Percentiles rank a stretch among this genome's conserved stretches.
phyloP scores from a whole-genome alignment of 768 basidiomycete genomes.

The Cyclocybe aegerita region DNA sequence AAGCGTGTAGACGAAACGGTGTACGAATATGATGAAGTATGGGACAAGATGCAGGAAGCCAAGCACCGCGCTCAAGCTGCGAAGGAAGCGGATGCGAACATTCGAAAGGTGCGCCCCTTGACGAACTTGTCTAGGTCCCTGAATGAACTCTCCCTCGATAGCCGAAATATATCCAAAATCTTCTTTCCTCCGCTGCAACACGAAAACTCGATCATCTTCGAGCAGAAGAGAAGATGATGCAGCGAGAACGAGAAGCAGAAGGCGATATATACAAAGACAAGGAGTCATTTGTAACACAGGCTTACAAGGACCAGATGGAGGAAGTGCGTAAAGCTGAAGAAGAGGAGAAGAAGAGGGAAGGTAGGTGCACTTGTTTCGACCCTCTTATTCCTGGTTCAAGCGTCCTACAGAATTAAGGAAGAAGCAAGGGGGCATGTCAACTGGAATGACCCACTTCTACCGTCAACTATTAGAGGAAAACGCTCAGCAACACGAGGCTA shows the following conservation, averaged over 20 bases:
- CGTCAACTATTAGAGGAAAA: conserved; percentile 74
- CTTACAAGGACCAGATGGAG: conserved; percentile 95
- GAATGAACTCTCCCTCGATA: conserved; percentile 26
- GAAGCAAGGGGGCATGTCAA: conserved; percentile 53
- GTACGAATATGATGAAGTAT: conserved; percentile 95
- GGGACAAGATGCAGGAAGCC: conserved; percentile 91
- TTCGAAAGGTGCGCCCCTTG: conserved; percentile 63
- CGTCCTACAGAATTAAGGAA: conserved; percentile 54
- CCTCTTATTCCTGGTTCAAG: not conserved
- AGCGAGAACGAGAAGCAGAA: conserved; percentile 87
- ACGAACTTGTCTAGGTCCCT: not conserved
- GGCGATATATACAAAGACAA: conserved; percentile 94
- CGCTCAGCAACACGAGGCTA: conserved; percentile 81
- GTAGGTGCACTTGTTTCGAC: conserved; percentile 39
- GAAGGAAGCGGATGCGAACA: conserved; percentile 74
- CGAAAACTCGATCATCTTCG: conserved; percentile 85
- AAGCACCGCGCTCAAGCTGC: conserved; percentile 71
- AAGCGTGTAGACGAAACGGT: conserved; percentile 77
- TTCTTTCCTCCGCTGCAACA: conserved; percentile 82
- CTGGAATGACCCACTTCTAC: conserved; percentile 87
- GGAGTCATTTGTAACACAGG: conserved; percentile 96
- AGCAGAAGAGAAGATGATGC: conserved; percentile 98
- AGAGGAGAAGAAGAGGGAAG: conserved; percentile 87
- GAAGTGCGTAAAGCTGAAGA: conserved; percentile 89
- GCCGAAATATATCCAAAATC: conserved; percentile 91